Evolutionary conservation across 805 yeast species (phyloP).

Genomic region (Sugiyamaella marilandica): DNA sequence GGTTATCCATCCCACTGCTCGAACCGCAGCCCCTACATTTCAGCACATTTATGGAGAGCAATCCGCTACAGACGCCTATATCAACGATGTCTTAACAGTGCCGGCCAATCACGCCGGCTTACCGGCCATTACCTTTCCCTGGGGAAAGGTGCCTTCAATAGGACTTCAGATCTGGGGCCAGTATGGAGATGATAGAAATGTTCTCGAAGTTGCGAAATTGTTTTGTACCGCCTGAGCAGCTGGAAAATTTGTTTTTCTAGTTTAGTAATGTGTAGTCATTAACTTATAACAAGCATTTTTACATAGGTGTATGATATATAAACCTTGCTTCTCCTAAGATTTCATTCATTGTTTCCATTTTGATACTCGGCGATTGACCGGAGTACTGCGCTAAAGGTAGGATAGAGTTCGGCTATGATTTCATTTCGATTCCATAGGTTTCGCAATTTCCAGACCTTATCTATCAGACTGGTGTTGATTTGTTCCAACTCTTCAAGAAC

Average conservation of each 20-base stretch:
- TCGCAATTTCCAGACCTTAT: slow-evolving; percentile 66
- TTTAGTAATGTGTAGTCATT: background rate
- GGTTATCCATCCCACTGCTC: slow-evolving; percentile 68
- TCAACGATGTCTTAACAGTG: slow-evolving; percentile 80
- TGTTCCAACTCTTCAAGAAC: slow-evolving; percentile 56
- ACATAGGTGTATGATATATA: background rate
- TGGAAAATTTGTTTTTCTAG: background rate
- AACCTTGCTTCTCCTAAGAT: background rate
- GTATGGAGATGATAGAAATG: slow-evolving; percentile 68
- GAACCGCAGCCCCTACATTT: slow-evolving; percentile 50
- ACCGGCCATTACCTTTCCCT: slow-evolving; percentile 80
- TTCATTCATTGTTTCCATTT: background rate
- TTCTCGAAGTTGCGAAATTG: slow-evolving; percentile 44
- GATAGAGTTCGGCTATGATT: slow-evolving; percentile 23
- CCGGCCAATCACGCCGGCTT: slow-evolving; percentile 91
- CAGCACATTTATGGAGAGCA: slow-evolving; percentile 39
- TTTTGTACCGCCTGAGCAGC: background rate
- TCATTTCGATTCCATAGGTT: slow-evolving; percentile 44
- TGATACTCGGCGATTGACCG: slow-evolving; percentile 5
- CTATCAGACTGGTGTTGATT: slow-evolving; percentile 63
- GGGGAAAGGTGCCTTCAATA: slow-evolving; percentile 35
- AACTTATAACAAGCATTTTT: slow-evolving; percentile 2
- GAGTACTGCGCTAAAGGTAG: slow-evolving; percentile 13
- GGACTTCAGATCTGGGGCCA: slow-evolving; percentile 87
- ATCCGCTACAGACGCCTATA: slow-evolving; percentile 54